Evolutionary conservation across 1,284 basidiomycete species (phyloP), one percentile per base, ranked within the genome.

Genomic region (Cutaneotrichosporon sp.): DNA sequence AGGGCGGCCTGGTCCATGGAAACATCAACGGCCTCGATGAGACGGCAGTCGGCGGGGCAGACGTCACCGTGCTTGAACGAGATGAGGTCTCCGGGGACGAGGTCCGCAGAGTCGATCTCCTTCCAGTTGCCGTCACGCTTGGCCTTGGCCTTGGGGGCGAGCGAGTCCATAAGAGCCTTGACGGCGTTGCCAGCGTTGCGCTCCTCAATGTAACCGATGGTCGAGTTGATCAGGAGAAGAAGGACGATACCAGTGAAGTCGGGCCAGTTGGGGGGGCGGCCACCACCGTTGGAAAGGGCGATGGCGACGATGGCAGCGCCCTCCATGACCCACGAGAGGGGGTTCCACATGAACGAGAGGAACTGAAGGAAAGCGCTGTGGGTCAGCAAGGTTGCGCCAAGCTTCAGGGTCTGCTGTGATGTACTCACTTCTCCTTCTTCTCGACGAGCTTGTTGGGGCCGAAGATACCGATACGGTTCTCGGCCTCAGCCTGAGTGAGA

Each of bases 321-420:
- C 82, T 99, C 95, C 95, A 98, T 99, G 82, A 98, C 95, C 94
- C 95, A 98, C 45, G 94, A 97, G 25, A 97, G 85, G 56, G 94
- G 94, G 83, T 97, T 97, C 93, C 93, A 95, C 92, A 95, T 95
- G 85, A 97, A 97, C 78, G 87, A 88, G 74, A 97, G 83, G 83
- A 97, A 97, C 89, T 97, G 80, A 16, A 75, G 68, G 65, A 73
- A 59, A 59, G 69, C 73, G 67, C 78, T 81, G 68, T 66, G 34
- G 46, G 59, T 49, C 10, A 18, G 7, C 9, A 18, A 22, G 38
- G 9, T n/a, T 31, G n/a, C n/a, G n/a, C n/a, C n/a, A n/a, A n/a
- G n/a, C n/a, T n/a, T n/a, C n/a, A n/a, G n/a, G n/a, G n/a, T n/a
- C n/a, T n/a, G n/a, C n/a, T n/a, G n/a, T n/a, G n/a, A n/a, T n/a